Evolutionary conservation across 495 filamentous ascomycete species (phyloP).

Genomic region (Penicillium angulare): DNA sequence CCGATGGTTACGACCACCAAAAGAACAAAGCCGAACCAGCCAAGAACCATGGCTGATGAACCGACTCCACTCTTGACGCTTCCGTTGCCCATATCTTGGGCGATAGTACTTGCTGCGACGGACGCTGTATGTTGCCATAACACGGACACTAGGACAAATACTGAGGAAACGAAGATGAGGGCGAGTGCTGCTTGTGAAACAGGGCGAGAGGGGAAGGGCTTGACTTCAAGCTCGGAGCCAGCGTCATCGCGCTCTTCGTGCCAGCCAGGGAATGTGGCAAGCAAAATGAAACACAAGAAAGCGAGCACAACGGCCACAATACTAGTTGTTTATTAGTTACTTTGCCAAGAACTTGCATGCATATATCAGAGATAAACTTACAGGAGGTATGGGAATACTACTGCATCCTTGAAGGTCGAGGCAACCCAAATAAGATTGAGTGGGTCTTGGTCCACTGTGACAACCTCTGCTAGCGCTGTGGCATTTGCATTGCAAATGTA

Average conservation of each 20-base stretch:
- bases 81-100: conserved; percentile 93
- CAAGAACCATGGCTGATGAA: conserved; percentile 89
- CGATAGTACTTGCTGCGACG: conserved; percentile 87
- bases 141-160: conserved; percentile 70
- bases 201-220: conserved; percentile 67
- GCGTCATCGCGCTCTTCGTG: conserved; percentile 59
- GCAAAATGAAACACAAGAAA: conserved; percentile 67
- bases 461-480: conserved; percentile 59
- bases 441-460: conserved; percentile 65
- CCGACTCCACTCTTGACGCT: conserved; percentile 86
- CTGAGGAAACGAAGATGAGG: conserved; percentile 63
- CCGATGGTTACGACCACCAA: conserved; percentile 94
- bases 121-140: conserved; percentile 87
- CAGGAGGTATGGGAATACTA: conserved; percentile 71
- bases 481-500: conserved; percentile 69
- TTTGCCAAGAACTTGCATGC: no score
- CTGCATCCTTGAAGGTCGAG: conserved; percentile 67
- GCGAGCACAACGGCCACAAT: conserved; percentile 70
- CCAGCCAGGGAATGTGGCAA: conserved; percentile 72
- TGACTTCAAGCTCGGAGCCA: conserved; percentile 59
- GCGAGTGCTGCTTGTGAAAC: conserved; percentile 66
- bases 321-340: conserved; percentile 34
- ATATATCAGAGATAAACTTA: no score
- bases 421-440: conserved; percentile 72
- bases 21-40: conserved; percentile 93